Conservation (phyloP, 1,284 basidiomycete genomes). For the Moesziomyces parantarcticus region DNA sequence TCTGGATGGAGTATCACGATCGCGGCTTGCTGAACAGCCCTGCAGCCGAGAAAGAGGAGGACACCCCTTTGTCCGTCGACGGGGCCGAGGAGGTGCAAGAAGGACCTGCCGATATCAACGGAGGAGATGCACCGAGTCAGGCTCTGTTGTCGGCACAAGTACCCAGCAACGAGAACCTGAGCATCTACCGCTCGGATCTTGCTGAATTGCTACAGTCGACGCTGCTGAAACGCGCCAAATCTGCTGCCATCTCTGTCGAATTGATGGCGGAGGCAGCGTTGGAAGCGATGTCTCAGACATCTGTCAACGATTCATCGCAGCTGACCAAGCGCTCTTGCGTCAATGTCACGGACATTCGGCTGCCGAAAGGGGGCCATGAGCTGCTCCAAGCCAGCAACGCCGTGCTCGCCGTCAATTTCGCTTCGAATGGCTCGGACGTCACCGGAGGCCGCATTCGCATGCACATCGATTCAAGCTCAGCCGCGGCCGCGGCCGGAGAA, state of each 20-base stretch:
- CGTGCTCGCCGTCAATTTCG: not conserved
- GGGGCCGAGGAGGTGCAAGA: not conserved
- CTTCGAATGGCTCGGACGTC: not conserved
- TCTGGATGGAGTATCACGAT: conserved; percentile 54
- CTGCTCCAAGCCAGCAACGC: not conserved
- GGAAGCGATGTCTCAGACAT: conserved; percentile 4
- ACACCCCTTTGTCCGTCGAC: not conserved
- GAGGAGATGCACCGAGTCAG: conserved; percentile 2
- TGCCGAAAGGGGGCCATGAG: not conserved
- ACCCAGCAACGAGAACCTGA: not conserved
- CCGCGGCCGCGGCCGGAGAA: not conserved
- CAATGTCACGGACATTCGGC: not conserved
- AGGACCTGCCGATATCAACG: not conserved
- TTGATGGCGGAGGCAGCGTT: conserved; percentile 14
- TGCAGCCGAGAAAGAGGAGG: not conserved
- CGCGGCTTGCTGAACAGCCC: conserved; percentile 33
- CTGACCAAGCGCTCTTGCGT: not conserved
- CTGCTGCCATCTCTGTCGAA: conserved; percentile 14
- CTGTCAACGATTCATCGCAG: not conserved
- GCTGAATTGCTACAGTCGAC: conserved; percentile 1
- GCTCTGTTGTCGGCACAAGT: conserved; percentile 17
- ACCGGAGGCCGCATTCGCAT: not conserved
- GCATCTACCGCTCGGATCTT: conserved; percentile 11
- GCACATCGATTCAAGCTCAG: too few relatives aligned
- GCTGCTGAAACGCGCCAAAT: not conserved